Evolutionary conservation across 441 rosid species (phyloP), one percentile per base, ranked within the genome.

Genomic region (Viola pubescens): DNA sequence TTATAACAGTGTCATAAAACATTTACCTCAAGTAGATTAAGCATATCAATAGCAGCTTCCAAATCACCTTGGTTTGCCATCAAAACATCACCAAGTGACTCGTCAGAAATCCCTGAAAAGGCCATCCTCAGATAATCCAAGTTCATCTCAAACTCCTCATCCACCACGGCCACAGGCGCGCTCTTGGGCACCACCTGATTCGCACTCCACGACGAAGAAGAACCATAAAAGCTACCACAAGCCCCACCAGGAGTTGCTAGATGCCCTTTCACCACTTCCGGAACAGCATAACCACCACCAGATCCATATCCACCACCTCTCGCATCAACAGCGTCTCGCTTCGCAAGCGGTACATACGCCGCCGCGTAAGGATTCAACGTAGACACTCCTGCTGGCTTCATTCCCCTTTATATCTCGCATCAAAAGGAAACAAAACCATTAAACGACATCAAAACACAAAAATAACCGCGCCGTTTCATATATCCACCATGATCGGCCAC

Each of bases 281-380:
- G 39, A 16, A 58, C 56, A 14, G 56, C 53, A 57, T 77, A 67
- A 59, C 71, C 67, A 11, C 69, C 64, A 50, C 69, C 64, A 57
- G 77, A 50, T 37, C 69, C 66, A 55, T 47, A 73, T 76, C 75
- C 46, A 58, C 13, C 54, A 52, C 62, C 73, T 37, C 39, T 64
- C 13, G 52, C 65, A 61, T 70, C 67, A 65, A 53, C 68, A 34
- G 66, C 61, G 54, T 53, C 80, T 70, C 95, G 82, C 77, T 81
- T 85, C 8, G 84, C 80, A 56, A 89, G 75, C 2, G 98, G 98
- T 49, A 84, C 61, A 46, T 89, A 91, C 12, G 91, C 70, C 39
- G 94, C 81, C 37, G 98, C 98, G 71, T 87, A 75, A 0, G 98
- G 98, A 67, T 91, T 91, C 85, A 91, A 72, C 11, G 78, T 72